Percentiles rank a stretch among this genome's conserved stretches.
Conservation (phyloP, 768 basidiomycete species). For the Termitomyces sp. region DNA sequence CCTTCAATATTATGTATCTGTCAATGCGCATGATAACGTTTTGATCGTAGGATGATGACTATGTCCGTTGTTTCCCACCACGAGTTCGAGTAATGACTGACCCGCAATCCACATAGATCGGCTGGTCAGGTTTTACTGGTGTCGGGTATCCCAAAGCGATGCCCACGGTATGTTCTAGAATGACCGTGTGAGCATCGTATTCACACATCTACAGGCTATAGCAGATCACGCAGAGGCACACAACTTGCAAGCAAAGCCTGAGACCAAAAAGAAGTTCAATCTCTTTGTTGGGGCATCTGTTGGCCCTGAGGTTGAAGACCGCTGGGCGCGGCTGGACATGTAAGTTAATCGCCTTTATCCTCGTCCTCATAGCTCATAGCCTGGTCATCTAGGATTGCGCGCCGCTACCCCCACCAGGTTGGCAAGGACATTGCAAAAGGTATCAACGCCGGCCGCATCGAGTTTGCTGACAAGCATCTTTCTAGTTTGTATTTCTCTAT, state of each 20-base stretch:
- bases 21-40: neutral
- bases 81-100: neutral
- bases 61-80: slow-evolving; percentile 25
- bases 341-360: slow-evolving; percentile 12
- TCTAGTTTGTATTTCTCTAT: slow-evolving; percentile 27
- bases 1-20: neutral
- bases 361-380: neutral
- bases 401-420: slow-evolving; percentile 44
- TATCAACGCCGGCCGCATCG: slow-evolving; percentile 41
- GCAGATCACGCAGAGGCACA: slow-evolving; percentile 37
- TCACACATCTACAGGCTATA: slow-evolving; percentile 28
- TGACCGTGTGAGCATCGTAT: neutral
- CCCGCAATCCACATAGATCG: slow-evolving; percentile 26
- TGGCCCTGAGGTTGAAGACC: slow-evolving; percentile 43
- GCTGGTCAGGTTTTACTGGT: slow-evolving; percentile 46
- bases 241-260: slow-evolving; percentile 36
- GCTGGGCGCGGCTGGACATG: slow-evolving; percentile 44
- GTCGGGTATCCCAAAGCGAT: slow-evolving; percentile 44
- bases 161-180: slow-evolving; percentile 28
- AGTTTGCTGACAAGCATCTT: slow-evolving; percentile 43
- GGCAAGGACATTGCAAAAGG: slow-evolving; percentile 43
- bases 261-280: slow-evolving; percentile 40
- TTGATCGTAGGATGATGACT: slow-evolving; percentile 35
- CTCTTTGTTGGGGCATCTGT: slow-evolving; percentile 42
- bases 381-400: slow-evolving; percentile 24